phyloP scores from a whole-genome alignment of 2,329 filamentous ascomycete genomes.

The Alternaria infectoria region DNA sequence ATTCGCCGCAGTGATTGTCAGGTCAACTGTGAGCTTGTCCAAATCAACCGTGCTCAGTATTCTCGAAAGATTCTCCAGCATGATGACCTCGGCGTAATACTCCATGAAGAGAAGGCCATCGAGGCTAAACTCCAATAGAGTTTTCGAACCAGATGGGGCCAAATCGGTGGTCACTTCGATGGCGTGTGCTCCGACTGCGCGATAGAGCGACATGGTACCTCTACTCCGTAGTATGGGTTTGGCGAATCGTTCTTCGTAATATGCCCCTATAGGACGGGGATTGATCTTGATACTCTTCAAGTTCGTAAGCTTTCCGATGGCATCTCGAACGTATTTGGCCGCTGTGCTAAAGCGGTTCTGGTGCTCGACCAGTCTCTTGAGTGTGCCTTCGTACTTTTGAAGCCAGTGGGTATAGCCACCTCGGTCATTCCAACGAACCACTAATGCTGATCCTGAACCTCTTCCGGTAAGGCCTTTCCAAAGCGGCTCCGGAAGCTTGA shows the following conservation, averaged over 20 bases:
- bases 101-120: background rate
- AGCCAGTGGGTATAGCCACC: background rate
- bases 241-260: background rate
- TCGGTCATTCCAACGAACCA: background rate
- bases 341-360: background rate
- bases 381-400: background rate
- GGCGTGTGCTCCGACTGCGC: background rate
- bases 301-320: background rate
- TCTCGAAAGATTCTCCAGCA: background rate
- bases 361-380: background rate
- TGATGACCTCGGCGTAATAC: background rate
- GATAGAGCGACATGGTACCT: background rate
- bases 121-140: background rate
- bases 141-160: background rate
- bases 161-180: background rate
- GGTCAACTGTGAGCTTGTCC: background rate
- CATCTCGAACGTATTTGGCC: background rate
- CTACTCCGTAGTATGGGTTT: background rate
- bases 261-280: background rate
- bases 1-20: background rate
- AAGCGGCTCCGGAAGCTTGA: background rate
- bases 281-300: background rate
- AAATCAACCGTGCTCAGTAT: background rate
- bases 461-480: background rate
- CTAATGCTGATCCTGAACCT: background rate